phyloP scores from a whole-genome alignment of 805 yeast genomes.

The Yamadazyma tumulicola region DNA sequence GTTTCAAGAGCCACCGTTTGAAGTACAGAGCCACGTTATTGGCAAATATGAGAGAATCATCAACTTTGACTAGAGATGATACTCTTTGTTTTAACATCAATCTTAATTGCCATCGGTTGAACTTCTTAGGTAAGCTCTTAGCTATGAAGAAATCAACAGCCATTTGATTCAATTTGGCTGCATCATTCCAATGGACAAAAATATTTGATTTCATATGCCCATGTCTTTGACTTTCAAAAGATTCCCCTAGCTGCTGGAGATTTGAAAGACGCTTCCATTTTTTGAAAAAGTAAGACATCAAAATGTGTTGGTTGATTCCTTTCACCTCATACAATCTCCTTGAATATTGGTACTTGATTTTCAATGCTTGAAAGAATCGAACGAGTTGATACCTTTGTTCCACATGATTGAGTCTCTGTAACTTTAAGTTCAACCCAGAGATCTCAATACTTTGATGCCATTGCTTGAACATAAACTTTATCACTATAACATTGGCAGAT shows the following conservation, averaged over 20 bases:
- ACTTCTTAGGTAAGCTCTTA: constrained; percentile 5
- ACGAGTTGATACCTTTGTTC: constrained; percentile 15
- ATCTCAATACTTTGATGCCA: constrained; percentile 3
- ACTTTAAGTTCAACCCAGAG: background rate
- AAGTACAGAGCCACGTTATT: constrained; percentile 3
- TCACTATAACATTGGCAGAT: background rate
- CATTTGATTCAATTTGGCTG: constrained; percentile 3
- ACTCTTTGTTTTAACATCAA: background rate
- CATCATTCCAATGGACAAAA: constrained; percentile 15
- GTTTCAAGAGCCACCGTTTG: constrained; percentile 6
- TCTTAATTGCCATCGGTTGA: constrained; percentile 14
- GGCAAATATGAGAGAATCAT: too few species aligned
- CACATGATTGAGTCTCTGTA: background rate
- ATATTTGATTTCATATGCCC: constrained; percentile 2
- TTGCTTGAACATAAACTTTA: constrained; percentile 1
- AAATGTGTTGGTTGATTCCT: background rate
- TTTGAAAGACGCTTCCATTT: constrained; percentile 10
- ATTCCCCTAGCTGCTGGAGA: constrained; percentile 7
- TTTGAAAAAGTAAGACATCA: constrained; percentile 3
- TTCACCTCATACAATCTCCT: constrained; percentile 2
- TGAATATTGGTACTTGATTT: constrained; percentile 1
- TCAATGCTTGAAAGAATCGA: constrained; percentile 11
- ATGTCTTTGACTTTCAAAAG: constrained; percentile 7
- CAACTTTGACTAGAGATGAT: too few species aligned
- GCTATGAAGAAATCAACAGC: constrained; percentile 12